Percentiles rank a stretch among this genome's conserved stretches.
Conservation (phyloP, 306 rosid genomes). For the Echinosophora koreensis region DNA sequence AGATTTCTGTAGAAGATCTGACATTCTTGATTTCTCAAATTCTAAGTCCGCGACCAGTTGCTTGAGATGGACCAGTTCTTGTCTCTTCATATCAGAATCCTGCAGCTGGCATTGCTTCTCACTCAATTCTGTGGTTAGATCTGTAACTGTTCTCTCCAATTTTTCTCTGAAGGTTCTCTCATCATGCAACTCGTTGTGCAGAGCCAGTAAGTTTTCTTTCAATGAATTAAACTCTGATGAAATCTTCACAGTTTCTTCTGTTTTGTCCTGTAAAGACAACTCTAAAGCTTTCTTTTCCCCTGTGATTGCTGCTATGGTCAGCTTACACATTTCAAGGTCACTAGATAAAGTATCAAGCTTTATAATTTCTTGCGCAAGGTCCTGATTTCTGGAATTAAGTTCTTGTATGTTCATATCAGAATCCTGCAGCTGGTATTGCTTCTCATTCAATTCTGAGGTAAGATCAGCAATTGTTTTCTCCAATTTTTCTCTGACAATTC, state of each 20-base stretch:
- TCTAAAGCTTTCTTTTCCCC: constrained; percentile 70
- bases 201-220: constrained; percentile 58
- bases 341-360: constrained; percentile 51
- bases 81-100: constrained; percentile 64
- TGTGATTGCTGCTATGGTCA: constrained; percentile 53
- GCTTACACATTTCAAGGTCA: constrained; percentile 57
- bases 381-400: constrained; percentile 58
- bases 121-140: constrained; percentile 68
- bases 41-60: constrained; percentile 65
- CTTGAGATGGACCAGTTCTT: constrained; percentile 71
- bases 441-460: constrained; percentile 67
- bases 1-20: constrained; percentile 58
- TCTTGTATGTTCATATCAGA: constrained; percentile 70
- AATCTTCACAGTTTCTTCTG: constrained; percentile 67
- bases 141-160: constrained; percentile 61
- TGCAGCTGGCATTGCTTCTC: constrained; percentile 68
- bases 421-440: constrained; percentile 62
- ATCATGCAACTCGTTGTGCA: constrained; percentile 57
- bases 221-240: constrained; percentile 60
- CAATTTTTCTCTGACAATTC: constrained; percentile 58
- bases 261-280: constrained; percentile 62
- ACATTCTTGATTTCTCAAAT: constrained; percentile 72
- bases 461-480: constrained; percentile 68
- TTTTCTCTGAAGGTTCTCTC: constrained; percentile 64
- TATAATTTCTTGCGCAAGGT: constrained; percentile 56